Percentiles rank a stretch among this genome's conserved stretches.
These are phyloP conservation scores for Solanum stenotomum DNA, from an alignment of 257 asterid species.

Conservation along the genomic window DNA sequence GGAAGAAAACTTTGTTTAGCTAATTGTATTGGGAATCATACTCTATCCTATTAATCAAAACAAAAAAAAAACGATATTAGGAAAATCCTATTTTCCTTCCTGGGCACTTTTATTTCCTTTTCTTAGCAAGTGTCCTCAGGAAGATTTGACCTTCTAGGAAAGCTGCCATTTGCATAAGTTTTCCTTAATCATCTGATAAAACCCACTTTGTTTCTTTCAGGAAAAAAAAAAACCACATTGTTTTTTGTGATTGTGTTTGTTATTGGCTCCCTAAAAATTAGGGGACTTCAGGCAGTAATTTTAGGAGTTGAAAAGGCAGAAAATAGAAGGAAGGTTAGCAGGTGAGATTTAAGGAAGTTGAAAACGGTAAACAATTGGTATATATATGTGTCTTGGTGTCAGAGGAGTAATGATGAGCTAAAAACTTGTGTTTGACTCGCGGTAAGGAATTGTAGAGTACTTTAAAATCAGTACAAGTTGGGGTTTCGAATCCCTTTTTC, in stretches of 20 bases:
- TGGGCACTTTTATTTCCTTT: not conserved
- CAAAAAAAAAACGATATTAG: not conserved
- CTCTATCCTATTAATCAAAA: not conserved
- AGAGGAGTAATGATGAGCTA: not conserved
- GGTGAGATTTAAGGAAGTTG: not conserved
- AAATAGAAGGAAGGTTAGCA: not conserved
- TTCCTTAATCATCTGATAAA: not conserved
- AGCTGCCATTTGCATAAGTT: not conserved
- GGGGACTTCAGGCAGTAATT: not conserved
- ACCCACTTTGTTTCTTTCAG: not conserved
- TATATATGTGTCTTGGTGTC: not conserved
- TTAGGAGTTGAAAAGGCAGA: not conserved
- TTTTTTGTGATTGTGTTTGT: not conserved
- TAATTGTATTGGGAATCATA: not conserved
- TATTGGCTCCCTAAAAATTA: not conserved
- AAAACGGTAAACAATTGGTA: not conserved
- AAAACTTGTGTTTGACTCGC: not conserved
- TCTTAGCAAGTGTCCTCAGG: not conserved
- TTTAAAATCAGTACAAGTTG: not conserved
- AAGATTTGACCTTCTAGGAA: not conserved
- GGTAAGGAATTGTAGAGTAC: not conserved
- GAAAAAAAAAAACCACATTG: not conserved
- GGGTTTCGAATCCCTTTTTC: not conserved
- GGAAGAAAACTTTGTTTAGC: not conserved
- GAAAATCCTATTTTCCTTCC: not conserved